Evolutionary conservation across 257 asterid genomes (phyloP).

Genomic region (Paulownia fortunei): DNA sequence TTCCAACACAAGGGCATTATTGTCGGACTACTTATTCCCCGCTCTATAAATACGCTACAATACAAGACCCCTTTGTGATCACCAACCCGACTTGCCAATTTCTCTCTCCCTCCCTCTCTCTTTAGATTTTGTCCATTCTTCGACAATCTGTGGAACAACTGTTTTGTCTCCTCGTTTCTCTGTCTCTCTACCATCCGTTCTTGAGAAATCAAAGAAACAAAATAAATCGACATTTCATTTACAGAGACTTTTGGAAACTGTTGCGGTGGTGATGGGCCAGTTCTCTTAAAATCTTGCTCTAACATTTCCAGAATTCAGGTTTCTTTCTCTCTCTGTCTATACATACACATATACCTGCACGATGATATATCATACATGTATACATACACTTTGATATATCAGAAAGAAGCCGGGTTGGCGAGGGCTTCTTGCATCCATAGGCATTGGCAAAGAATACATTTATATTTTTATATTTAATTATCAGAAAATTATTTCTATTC

Average conservation of each 20-base stretch:
- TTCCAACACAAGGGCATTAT: not conserved
- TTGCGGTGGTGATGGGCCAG: not conserved
- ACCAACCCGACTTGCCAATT: not conserved
- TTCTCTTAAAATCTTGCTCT: slow-evolving; percentile 23
- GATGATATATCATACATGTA: too few relatives aligned
- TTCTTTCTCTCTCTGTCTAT: not conserved
- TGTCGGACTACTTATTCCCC: not conserved
- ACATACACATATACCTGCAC: not conserved
- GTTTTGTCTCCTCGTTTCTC: not conserved
- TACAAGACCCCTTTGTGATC: not conserved
- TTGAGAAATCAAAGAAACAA: not conserved
- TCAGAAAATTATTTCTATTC: too few relatives aligned
- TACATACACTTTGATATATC: too few relatives aligned
- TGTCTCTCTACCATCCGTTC: slow-evolving; percentile 11
- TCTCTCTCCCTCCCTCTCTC: not conserved
- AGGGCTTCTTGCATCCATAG: too few relatives aligned
- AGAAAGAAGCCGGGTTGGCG: too few relatives aligned
- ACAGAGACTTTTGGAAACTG: not conserved
- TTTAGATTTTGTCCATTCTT: not conserved
- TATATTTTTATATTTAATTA: too few relatives aligned
- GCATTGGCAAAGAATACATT: too few relatives aligned
- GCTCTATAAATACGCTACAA: slow-evolving; percentile 36
- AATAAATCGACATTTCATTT: not conserved
- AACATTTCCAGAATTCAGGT: slow-evolving; percentile 34
- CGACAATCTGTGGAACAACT: slow-evolving; percentile 33